A percentile compares a stretch with the other conserved stretches of the same genome.
These are phyloP conservation scores for Stemphylium lycopersici DNA, from an alignment of 2,329 filamentous ascomycete species.

Conservation along the genomic window DNA sequence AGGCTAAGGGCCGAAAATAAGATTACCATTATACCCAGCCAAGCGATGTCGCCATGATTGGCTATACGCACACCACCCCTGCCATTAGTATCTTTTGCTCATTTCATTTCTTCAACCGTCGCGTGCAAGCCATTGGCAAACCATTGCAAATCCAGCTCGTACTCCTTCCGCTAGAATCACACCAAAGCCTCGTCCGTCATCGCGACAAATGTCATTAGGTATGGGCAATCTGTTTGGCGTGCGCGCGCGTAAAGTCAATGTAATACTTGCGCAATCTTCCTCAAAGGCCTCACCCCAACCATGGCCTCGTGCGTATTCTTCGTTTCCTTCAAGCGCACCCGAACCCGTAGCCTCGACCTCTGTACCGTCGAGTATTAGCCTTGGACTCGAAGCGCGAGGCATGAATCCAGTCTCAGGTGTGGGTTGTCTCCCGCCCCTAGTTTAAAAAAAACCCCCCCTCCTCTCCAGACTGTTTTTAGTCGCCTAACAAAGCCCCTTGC, in stretches of 20 bases:
- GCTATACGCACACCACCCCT: constrained; percentile 18
- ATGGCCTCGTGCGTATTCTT: background rate
- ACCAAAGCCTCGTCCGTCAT: constrained; percentile 6
- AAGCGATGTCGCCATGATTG: constrained; percentile 27
- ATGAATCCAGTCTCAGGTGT: background rate
- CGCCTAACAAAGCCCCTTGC: constrained; percentile 1
- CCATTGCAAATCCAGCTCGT: constrained; percentile 9
- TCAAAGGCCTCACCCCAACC: background rate
- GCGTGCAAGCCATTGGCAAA: constrained; percentile 13
- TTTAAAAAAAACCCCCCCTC: background rate
- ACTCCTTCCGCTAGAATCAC: constrained; percentile 3
- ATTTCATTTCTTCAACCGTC: constrained; percentile 19
- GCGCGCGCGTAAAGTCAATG: background rate
- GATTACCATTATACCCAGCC: constrained; percentile 34
- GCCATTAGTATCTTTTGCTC: constrained; percentile 15
- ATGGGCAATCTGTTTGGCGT: background rate
- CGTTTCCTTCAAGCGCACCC: background rate
- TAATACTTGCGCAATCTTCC: background rate
- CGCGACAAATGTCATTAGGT: background rate
- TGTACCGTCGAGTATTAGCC: background rate
- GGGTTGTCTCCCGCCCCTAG: background rate
- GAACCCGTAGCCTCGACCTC: background rate
- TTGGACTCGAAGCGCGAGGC: background rate
- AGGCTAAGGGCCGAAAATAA: constrained; percentile 18
- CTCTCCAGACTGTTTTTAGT: background rate